Evolutionary conservation across 1,139 yeast species (phyloP), one percentile per base, ranked within the genome.

Genomic region (Geotrichum candidum): DNA sequence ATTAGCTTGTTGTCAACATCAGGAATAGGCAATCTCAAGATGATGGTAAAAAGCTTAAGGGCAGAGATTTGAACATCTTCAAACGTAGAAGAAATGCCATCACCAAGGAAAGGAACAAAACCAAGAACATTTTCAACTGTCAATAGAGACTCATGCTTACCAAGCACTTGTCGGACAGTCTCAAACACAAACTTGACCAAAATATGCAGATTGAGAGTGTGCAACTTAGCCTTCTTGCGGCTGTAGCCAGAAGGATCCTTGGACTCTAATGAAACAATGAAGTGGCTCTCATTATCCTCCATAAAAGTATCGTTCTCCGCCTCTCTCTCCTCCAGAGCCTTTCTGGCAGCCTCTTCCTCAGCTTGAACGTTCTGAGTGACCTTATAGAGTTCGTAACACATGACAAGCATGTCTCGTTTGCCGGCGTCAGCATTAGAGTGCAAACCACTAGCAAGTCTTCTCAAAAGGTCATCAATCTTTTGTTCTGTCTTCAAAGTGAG

Each of bases 381-480:
- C 57, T 79, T 74, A 71, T 84, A 85, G 48, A 94, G 77, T 71
- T 92, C 94, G 72, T 83, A 88, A 73, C 96, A 87, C 67, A 94
- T 78, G 18, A 84, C 78, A 58, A 94, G 77, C 56, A 89, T 84
- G 23, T 84, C 86, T 22, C 81, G 79, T 1, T 86, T 78, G 0
- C 90, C 79, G 62, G 84, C 84, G 52, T 81, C 83, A 1, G 70
- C 69, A 71, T 94, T 94, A 66, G 82, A 86, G 68, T 85, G 84
- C 62, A 94, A 76, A 45, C 99, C 99, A 38, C 84, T 76, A 0
- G 96, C 82, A 69, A 87, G 84, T 66, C 96, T 82, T 72, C 90
- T 82, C 66, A 92, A 73, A 51, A 94, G 76, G 68, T 91, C 97
- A 67, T 88, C 94, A 53, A 92, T 77, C 70, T 89, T 90, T 63